A percentile compares a stretch with the other conserved stretches of the same genome.
Conservation (phyloP, 164 flowering plant genomes). For the Macadamia integrifolia region DNA sequence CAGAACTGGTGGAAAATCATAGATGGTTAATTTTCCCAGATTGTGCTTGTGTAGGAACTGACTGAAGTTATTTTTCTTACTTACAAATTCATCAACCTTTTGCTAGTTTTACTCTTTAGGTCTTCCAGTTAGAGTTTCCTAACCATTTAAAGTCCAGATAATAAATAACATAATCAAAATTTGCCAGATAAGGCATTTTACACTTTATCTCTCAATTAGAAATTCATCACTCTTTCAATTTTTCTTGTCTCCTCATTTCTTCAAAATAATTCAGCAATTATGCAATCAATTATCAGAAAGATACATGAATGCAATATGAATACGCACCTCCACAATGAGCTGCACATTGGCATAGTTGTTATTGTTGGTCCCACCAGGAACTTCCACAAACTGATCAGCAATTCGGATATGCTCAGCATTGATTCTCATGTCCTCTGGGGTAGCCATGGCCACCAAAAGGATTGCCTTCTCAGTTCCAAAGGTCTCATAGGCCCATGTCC, state of each 20-base stretch:
- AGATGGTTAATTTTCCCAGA: not conserved
- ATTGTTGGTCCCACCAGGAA: constrained; percentile 83
- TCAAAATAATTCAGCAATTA: not conserved
- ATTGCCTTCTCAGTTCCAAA: constrained; percentile 82
- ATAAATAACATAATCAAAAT: not conserved
- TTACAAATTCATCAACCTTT: not conserved
- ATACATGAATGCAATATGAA: not conserved
- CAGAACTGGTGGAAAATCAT: not conserved
- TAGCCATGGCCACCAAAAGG: constrained; percentile 76
- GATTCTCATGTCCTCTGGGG: constrained; percentile 86
- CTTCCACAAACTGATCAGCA: constrained; percentile 85
- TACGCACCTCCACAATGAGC: constrained; percentile 72
- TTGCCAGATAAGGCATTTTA: not conserved
- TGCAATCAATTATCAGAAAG: not conserved
- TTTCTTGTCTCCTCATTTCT: not conserved
- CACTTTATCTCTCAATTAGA: not conserved
- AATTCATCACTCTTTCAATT: not conserved
- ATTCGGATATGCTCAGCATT: constrained; percentile 81
- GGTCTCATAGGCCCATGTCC: constrained; percentile 81
- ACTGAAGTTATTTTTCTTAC: not conserved
- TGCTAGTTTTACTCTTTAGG: not conserved
- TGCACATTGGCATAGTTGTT: constrained; percentile 86
- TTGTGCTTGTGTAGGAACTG: not conserved
- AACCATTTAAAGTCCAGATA: not conserved
- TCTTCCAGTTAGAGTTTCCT: not conserved